Base-by-base conservation (phyloP, 495 filamentous ascomycete species). In the Penicillium daleae region DNA sequence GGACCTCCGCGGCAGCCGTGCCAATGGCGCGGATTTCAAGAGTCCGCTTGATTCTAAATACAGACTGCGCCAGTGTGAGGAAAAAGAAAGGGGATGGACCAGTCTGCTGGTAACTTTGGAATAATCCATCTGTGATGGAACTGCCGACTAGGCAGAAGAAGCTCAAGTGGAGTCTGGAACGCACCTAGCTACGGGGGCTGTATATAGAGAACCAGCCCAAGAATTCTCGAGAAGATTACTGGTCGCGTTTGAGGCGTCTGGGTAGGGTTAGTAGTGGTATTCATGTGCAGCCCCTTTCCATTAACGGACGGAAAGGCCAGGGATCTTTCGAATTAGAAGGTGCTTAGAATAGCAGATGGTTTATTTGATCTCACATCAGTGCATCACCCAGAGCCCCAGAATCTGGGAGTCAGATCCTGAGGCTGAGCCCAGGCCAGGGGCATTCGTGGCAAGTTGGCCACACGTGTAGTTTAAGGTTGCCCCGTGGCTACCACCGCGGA, bases 391-490 rank as follows among this genome's bases (percentile, higher is more conserved):
- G 22, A 15, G 26, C 44, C 12, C n/a, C n/a, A n/a, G n/a, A n/a
- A n/a, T n/a, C n/a, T n/a, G n/a, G n/a, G n/a, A n/a, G n/a, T n/a
- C n/a, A n/a, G n/a, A n/a, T n/a, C n/a, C n/a, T n/a, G n/a, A n/a
- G n/a, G n/a, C n/a, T n/a, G n/a, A n/a, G n/a, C n/a, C n/a, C n/a
- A n/a, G n/a, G n/a, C n/a, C n/a, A n/a, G n/a, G n/a, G n/a, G n/a
- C n/a, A n/a, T n/a, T n/a, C n/a, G n/a, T n/a, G n/a, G n/a, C n/a
- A n/a, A n/a, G n/a, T n/a, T 57, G 27, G 40, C 40, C n/a, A 57
- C 40, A 52, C 42, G 60, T 59, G 57, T 42, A 42, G 39, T 64
- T 61, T 64, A 61, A 65, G 62, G 57, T 64, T 63, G 56, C 21
- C 42, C 56, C 51, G 40, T 21, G 48, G 29, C 50, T 8, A 50